These are phyloP conservation scores for Myochromella boudieri DNA, from an alignment of 768 basidiomycete genomes.

Conservation along the genomic window DNA sequence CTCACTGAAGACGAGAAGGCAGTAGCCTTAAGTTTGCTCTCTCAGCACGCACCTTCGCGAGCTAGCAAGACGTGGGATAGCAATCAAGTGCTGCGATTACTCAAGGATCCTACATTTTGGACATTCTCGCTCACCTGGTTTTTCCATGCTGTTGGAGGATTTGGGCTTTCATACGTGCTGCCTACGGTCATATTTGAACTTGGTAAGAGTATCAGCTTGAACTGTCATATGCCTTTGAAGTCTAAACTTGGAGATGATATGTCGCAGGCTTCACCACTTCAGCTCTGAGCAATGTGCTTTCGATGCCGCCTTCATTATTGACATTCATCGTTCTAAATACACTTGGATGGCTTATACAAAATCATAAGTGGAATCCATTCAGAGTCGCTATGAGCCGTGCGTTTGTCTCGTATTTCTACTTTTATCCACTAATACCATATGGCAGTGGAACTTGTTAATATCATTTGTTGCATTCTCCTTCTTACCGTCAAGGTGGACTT, in stretches of 20 bases:
- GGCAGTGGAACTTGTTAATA: conserved; percentile 13
- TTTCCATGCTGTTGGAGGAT: conserved; percentile 15
- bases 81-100: conserved; percentile 5
- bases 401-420: neutral
- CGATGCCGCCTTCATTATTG: conserved; percentile 13
- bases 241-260: too few relatives aligned
- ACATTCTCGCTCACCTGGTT: conserved; percentile 10
- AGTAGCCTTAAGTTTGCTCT: conserved; percentile 2
- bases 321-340: conserved; percentile 13
- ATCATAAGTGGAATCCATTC: conserved; percentile 12
- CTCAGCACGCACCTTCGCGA: conserved; percentile 9
- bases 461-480: conserved; percentile 13
- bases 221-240: neutral
- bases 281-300: conserved; percentile 13
- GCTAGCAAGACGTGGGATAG: conserved; percentile 13
- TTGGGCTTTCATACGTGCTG: conserved; percentile 12
- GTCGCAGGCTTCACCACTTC: conserved; percentile 13
- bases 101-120: conserved; percentile 14
- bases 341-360: conserved; percentile 13
- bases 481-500: conserved; percentile 6
- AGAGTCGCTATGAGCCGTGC: conserved; percentile 9
- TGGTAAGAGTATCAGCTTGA: neutral
- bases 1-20: conserved; percentile 10
- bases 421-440: too few relatives aligned
- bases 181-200: conserved; percentile 14